Evolutionary conservation across 169 alveolate genomes (phyloP).

Genomic region (Plasmodium ovale): DNA sequence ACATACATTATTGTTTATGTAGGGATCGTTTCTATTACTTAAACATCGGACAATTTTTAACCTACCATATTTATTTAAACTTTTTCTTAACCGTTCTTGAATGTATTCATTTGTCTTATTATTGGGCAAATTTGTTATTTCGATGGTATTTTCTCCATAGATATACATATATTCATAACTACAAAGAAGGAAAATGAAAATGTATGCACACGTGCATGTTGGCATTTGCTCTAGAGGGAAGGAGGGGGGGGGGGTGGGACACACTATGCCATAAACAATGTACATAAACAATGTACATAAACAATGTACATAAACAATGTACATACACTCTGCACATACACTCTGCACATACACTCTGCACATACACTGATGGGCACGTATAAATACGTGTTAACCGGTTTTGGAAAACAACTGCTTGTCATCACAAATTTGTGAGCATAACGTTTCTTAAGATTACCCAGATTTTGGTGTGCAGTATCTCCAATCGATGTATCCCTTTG

Average conservation of each 20-base stretch:
- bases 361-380: too few relatives aligned
- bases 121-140: conserved; percentile 85
- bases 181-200: not conserved
- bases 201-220: not conserved
- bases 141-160: conserved; percentile 87
- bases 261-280: too few relatives aligned
- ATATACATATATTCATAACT: conserved; percentile 82
- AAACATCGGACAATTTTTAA: conserved; percentile 85
- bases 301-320: too few relatives aligned
- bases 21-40: conserved; percentile 91
- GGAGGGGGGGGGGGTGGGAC: too few relatives aligned
- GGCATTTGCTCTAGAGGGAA: not conserved
- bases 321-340: too few relatives aligned
- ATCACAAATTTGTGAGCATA: not conserved
- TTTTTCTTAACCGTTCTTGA: conserved; percentile 90
- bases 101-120: conserved; percentile 91
- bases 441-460: conserved; percentile 30
- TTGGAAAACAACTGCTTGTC: not conserved
- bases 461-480: conserved; percentile 79
- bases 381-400: too few relatives aligned
- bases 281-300: too few relatives aligned
- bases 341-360: too few relatives aligned
- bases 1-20: conserved; percentile 89
- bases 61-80: conserved; percentile 88
- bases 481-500: conserved; percentile 77